phyloP scores from a whole-genome alignment of 441 rosid species.

The Corymbia citriodora region DNA sequence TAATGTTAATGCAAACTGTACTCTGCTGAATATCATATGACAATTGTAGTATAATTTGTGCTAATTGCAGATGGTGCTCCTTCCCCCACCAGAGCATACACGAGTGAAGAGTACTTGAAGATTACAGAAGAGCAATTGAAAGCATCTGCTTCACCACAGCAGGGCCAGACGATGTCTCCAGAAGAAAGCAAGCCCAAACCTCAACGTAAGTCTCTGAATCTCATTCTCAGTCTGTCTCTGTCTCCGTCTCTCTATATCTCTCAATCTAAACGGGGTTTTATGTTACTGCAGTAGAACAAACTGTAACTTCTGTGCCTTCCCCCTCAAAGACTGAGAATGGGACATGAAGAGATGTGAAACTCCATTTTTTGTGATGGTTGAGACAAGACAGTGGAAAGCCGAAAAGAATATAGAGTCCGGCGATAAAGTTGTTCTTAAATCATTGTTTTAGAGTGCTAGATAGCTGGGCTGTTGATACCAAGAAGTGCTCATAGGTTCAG shows the following conservation, averaged over 20 bases:
- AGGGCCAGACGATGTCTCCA: conserved; percentile 15
- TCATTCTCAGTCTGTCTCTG: neutral
- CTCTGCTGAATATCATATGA: neutral
- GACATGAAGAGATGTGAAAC: neutral
- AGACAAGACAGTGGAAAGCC: neutral
- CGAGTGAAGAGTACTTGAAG: conserved; percentile 71
- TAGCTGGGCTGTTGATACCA: neutral
- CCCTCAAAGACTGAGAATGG: conserved; percentile 37
- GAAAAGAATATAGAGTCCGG: neutral
- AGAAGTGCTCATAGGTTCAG: neutral
- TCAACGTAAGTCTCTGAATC: conserved; percentile 30
- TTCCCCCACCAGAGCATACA: conserved; percentile 43
- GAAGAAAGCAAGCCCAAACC: conserved; percentile 32
- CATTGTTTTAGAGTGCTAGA: neutral
- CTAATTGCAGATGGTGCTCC: conserved; percentile 45
- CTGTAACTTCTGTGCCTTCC: conserved; percentile 29
- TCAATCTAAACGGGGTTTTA: neutral
- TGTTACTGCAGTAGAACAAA: conserved; percentile 30
- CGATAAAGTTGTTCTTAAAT: neutral
- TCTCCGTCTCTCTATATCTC: neutral
- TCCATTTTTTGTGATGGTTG: neutral
- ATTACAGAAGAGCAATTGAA: conserved; percentile 78
- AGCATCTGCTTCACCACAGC: conserved; percentile 33
- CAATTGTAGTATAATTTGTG: neutral
- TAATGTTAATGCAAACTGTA: neutral